Base-by-base conservation (phyloP, 768 basidiomycete genomes). In the Pleurotus cornucopiae region DNA sequence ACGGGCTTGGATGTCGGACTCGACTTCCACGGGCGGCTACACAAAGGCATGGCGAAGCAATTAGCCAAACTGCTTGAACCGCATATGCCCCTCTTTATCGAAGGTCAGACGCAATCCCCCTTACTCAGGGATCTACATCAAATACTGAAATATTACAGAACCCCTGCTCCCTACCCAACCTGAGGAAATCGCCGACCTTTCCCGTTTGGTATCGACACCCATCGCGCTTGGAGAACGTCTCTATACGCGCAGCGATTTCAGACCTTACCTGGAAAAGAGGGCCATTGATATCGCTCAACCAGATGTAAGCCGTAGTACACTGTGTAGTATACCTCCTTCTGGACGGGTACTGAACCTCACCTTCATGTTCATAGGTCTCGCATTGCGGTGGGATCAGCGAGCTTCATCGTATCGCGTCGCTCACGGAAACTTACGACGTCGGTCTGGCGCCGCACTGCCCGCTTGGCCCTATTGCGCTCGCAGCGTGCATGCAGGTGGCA, bases 381-480 rank as follows among this genome's bases (percentile, higher is more conserved):
- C 83, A 84, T 59, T 83, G 82, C 38, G 82, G 84, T 21, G 81
- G 84, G 3, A 86, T 87, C 63, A 71, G 69, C 40, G 83, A 86
- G 64, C 68, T 82, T 4, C 75, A 80, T 43, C 75, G 81, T 43
- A 82, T 87, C 18, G 82, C 84, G 4, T 70, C 75, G 20, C 69
- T 86, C 61, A 78, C 80, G 1, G 84, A 87, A 66, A 83, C 79
- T 3, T 89, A 88, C 64, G 89, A 89, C 59, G 82, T 89, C 52
- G 86, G 80, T 9, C 64, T 85, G 51, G 88, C 86, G 0, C 86
- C 88, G 4, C 86, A 89, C 63, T 88, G 86, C 68, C 87, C 88
- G 2, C 63, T 87, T 1, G 86, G 86, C 0, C 88, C 87, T 0
- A 80, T 90, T 26, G 85, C 86, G 0, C 75, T 89, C 20, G 88